These are phyloP conservation scores for Fraxinus greggii DNA, from an alignment of 305 asterid genomes.

Conservation along the genomic window DNA sequence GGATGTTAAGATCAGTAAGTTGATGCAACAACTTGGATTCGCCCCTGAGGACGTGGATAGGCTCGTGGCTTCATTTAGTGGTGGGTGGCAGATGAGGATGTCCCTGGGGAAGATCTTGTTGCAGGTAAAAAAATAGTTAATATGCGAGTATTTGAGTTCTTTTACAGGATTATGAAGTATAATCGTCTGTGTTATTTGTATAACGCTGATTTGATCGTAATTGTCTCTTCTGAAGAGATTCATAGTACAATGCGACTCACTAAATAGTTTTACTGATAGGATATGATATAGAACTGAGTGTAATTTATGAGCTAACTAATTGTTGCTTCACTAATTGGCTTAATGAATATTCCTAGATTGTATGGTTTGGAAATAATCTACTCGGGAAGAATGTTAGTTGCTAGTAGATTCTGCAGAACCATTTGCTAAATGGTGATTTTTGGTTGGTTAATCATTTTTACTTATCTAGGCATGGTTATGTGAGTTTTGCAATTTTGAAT, in stretches of 20 bases:
- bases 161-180: background rate
- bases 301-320: no score
- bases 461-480: background rate
- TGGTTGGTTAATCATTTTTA: background rate
- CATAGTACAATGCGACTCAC: background rate
- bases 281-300: background rate
- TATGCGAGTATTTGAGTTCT: background rate
- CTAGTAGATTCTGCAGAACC: background rate
- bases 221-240: background rate
- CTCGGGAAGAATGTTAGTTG: background rate
- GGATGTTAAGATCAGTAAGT: conserved; percentile 81
- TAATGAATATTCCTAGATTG: background rate
- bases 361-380: background rate
- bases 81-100: conserved; percentile 99
- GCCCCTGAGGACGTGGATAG: conserved; percentile 82
- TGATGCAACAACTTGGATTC: conserved; percentile 94
- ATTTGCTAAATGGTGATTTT: background rate
- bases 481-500: background rate
- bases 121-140: conserved; percentile 54
- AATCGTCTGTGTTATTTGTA: background rate
- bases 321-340: background rate
- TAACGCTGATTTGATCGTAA: background rate
- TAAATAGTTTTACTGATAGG: background rate
- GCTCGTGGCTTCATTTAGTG: conserved; percentile 94
- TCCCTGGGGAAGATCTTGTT: conserved; percentile 90